Evolutionary conservation across 2,329 filamentous ascomycete genomes (phyloP).

Genomic region (Scedosporium dehoogii): DNA sequence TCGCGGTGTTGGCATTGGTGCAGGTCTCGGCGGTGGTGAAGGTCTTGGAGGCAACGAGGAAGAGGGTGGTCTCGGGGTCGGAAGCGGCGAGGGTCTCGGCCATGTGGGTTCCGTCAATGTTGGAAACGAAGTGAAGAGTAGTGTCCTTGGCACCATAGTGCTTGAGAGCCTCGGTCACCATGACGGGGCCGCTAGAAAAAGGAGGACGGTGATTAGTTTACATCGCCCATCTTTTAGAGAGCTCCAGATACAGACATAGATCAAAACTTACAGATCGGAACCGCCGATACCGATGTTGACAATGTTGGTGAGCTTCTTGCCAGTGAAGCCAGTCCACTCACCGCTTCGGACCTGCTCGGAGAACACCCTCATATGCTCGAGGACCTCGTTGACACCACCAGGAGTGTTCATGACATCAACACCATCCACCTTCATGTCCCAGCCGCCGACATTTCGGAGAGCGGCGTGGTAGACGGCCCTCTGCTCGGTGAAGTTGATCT

Average conservation of each 20-base stretch:
- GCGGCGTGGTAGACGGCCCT: slow-evolving; percentile 94
- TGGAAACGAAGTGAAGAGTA: slow-evolving; percentile 96
- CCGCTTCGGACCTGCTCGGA: slow-evolving; percentile 89
- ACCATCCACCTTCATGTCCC: slow-evolving; percentile 77
- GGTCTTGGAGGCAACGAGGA: slow-evolving; percentile 97
- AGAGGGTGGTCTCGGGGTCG: slow-evolving; percentile 95
- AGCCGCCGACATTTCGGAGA: slow-evolving; percentile 78
- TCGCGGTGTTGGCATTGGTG: slow-evolving; percentile 95
- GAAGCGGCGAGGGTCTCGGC: slow-evolving; percentile 82
- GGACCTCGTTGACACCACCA: slow-evolving; percentile 79
- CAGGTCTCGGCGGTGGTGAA: slow-evolving; percentile 97
- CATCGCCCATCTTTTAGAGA: slow-evolving; percentile 10
- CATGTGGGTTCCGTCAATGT: slow-evolving; percentile 98
- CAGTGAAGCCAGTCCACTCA: slow-evolving; percentile 93
- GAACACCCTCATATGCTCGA: slow-evolving; percentile 98
- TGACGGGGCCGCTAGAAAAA: slow-evolving; percentile 70
- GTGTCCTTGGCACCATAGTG: slow-evolving; percentile 78
- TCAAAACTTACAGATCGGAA: slow-evolving; percentile 75
- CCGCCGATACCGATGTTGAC: slow-evolving; percentile 97
- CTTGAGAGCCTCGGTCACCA: slow-evolving; percentile 97
- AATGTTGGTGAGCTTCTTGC: slow-evolving; percentile 94
- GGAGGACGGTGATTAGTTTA: slow-evolving; percentile 11
- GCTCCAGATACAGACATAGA: not conserved
- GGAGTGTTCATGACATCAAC: slow-evolving; percentile 85
- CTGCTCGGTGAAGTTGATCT: slow-evolving; percentile 99